Percentiles rank a stretch among this genome's conserved stretches.
Conservation (phyloP, 495 filamentous ascomycete genomes). For the Aspergillus kassunensis region DNA sequence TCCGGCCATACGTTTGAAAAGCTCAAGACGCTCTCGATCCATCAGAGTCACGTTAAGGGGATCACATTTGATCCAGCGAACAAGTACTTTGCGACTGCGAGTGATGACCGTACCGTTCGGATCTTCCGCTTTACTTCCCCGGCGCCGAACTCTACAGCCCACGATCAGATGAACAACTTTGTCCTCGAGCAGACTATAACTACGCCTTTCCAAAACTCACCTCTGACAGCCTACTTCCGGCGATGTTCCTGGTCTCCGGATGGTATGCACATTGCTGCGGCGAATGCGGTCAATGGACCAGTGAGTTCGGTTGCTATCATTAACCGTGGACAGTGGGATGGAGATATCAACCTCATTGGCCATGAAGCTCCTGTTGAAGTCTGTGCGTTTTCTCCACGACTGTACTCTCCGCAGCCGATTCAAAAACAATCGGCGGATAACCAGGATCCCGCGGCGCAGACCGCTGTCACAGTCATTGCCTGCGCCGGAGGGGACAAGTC, state of each 20-base stretch:
- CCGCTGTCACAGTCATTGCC: conserved; percentile 88
- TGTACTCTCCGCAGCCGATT: conserved; percentile 72
- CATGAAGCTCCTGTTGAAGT: conserved; percentile 97
- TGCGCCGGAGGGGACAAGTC: conserved; percentile 96
- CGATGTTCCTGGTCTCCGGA: conserved; percentile 97
- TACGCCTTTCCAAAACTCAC: conserved; percentile 78
- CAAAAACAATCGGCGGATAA: conserved; percentile 40
- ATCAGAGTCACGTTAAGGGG: conserved; percentile 97
- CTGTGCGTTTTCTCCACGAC: conserved; percentile 88
- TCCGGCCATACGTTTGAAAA: conserved; percentile 97
- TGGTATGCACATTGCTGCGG: conserved; percentile 92
- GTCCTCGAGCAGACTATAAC: conserved; percentile 82
- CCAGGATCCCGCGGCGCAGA: conserved; percentile 27
- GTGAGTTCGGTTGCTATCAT: conserved; percentile 97
- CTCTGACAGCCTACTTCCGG: conserved; percentile 94
- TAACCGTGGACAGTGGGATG: conserved; percentile 87
- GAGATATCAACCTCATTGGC: conserved; percentile 94
- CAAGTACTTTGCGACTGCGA: conserved; percentile 98
- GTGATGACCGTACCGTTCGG: conserved; percentile 94
- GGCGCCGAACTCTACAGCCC: conserved; percentile 81
- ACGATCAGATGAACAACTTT: conserved; percentile 95
- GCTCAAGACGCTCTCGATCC: conserved; percentile 82
- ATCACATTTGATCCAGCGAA: conserved; percentile 98
- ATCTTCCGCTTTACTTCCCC: conserved; percentile 94
- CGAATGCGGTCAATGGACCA: conserved; percentile 94